Evolutionary conservation across 495 filamentous ascomycete species (phyloP), one percentile per base, ranked within the genome.

Genomic region (Talaromyces ruber): DNA sequence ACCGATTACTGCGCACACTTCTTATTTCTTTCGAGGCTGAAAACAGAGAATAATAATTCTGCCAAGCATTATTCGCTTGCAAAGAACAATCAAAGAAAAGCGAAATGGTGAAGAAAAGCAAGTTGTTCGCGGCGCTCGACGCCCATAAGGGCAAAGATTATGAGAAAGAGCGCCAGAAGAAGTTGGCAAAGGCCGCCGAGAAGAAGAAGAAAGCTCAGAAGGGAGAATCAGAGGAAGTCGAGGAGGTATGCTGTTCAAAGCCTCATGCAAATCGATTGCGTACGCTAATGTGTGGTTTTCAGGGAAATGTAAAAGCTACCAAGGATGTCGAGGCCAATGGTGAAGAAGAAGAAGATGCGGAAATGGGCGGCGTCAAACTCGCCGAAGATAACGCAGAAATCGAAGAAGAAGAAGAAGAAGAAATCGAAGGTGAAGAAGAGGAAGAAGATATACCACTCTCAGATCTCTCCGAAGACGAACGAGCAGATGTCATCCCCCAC

Each of bases 401-500:
- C 37, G 63, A 66, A 54, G 66, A 71, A 29, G 65, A 75, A 26
- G 60, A 74, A 16, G 70, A 65, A 34, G 71, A 73, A 16, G 66
- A 69, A 14, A 70, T 68, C 8, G 73, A 74, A 18, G 72, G 72
- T 8, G 71, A 74, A 18, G 75, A 72, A 12, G 74, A 73, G 30
- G 74, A 80, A 57, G 80, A 80, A 68, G 90, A 91, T 54, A 92
- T 95, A 53, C 88, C 93, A 6, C 82, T 96, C 50, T 93, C 92
- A 34, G 91, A 96, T 69, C 81, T 96, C 22, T 85, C 87, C 34
- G 88, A 87, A 25, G 88, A 90, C 67, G 91, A 94, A 63, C 87
- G 86, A 66, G 91, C 88, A 68, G 93, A 97, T 67, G 76, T 96
- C 7, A 81, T 94, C 58, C 89, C 92, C 18, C 87, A 95, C 72